phyloP scores from a whole-genome alignment of 257 asterid species.

The Orobanche coerulescens region DNA sequence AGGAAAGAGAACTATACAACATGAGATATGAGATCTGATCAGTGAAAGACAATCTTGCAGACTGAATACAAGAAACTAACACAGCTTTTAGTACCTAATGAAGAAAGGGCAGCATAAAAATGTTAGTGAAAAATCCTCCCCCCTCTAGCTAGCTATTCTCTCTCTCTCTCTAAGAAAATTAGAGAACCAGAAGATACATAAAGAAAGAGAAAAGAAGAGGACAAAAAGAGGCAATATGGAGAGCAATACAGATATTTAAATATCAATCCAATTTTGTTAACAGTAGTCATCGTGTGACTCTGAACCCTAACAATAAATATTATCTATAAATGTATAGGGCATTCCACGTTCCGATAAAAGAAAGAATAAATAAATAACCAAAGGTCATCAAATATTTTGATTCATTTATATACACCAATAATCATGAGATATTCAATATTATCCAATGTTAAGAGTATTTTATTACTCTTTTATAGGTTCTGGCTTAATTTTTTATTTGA shows the following conservation, averaged over 20 bases:
- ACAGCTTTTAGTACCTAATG: conserved; percentile 32
- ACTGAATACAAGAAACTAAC: conserved; percentile 25
- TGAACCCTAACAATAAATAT: conserved; percentile 12
- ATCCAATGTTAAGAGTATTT: no score
- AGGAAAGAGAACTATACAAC: conserved; percentile 11
- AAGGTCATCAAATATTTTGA: no score
- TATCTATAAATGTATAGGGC: not conserved
- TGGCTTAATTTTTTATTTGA: no score
- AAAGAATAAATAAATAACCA: no score
- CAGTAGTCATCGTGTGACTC: conserved; percentile 22
- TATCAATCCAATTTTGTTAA: not conserved
- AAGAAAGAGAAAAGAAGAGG: conserved; percentile 21
- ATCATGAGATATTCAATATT: no score
- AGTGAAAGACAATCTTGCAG: conserved; percentile 2
- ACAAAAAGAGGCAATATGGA: conserved; percentile 18
- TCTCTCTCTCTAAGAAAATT: conserved; percentile 13
- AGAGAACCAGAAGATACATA: conserved; percentile 1
- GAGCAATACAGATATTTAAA: conserved; percentile 31
- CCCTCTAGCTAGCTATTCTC: conserved; percentile 5
- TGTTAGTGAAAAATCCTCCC: not conserved
- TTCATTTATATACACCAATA: no score
- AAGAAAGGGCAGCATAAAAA: conserved; percentile 12
- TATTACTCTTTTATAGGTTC: no score
- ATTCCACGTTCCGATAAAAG: not conserved
- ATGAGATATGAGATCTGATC: conserved; percentile 22